Conservation (phyloP, 2,329 filamentous ascomycete species). For the Fusarium tjaetaba region DNA sequence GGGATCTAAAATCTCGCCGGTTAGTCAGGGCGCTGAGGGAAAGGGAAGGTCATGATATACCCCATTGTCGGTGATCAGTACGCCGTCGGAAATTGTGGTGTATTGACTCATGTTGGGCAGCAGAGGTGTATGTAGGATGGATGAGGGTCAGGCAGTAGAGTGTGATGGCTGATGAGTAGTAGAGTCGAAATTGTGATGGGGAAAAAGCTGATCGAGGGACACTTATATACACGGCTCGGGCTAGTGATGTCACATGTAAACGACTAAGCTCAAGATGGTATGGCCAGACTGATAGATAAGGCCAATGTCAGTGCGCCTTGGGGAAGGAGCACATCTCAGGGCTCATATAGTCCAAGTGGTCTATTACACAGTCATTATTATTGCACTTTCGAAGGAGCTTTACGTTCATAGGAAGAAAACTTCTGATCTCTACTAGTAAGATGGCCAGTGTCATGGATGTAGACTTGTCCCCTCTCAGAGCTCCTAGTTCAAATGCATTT, state of each 20-base stretch:
- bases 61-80: background rate
- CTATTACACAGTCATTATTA: too few species aligned
- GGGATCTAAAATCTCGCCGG: background rate
- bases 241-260: background rate
- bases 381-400: too few species aligned
- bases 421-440: background rate
- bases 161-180: too few species aligned
- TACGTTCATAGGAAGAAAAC: too few species aligned
- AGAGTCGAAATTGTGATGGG: too few species aligned
- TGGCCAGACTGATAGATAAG: background rate
- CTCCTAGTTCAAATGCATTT: background rate
- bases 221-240: background rate
- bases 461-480: background rate
- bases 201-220: background rate
- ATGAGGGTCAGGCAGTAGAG: too few species aligned
- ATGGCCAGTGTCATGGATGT: background rate
- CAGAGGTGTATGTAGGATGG: rapidly evolving
- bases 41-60: background rate
- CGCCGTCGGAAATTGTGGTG: background rate
- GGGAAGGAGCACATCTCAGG: too few species aligned
- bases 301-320: background rate
- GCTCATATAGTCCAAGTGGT: too few species aligned
- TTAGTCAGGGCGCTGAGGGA: background rate
- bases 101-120: background rate
- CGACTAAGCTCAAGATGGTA: rapidly evolving